Evolutionary conservation across 192 early-diverging fungal genomes (phyloP), one percentile per base, ranked within the genome.

Genomic region (Funneliformis geosporum): DNA sequence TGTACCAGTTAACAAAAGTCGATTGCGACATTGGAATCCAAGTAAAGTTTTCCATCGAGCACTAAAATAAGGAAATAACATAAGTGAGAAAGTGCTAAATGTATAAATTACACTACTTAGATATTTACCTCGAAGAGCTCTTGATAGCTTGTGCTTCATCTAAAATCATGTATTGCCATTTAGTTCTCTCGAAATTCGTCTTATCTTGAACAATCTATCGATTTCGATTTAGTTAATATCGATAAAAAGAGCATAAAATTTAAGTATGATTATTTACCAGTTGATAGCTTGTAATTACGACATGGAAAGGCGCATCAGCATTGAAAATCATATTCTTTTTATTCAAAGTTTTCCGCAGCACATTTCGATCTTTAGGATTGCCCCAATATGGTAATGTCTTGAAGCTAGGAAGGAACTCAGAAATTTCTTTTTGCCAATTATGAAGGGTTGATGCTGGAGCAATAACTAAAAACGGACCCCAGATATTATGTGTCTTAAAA

Each of bases 101-200:
- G 4, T 21, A 21, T 16, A 50, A 50, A 0, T 5, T 42, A 11
- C n/a, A 40, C 18, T 9, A 75, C 2, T 12, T 23, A 16, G 14
- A 18, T 55, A 25, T 11, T 50, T 72, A 43, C 75, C 47, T 86
- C 8, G 92, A 85, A n/a, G 94, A 96, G 79, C 91, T 94, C 84
- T 97, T 97, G 85, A 97, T 97, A 8, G 94, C 93, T 82, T 97
- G 96, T 8, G 96, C 96, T 84, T 97, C 96, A 83, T 97, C 96
- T 43, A 97, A 86, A 42, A 97, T 89, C 94, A 97, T 95, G 80
- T 97, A 97, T 87, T 96, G 94, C 96, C 96, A 97, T 84, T 93
- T 93, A 72, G 95, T 91, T 28, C 94, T 86, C 72, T 91, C 89
- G 64, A 97, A 90, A 78, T 95, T 92, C 50, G 87, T 87, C 68